phyloP scores from a whole-genome alignment of 2,329 filamentous ascomycete genomes.

The Botrytis galanthina region DNA sequence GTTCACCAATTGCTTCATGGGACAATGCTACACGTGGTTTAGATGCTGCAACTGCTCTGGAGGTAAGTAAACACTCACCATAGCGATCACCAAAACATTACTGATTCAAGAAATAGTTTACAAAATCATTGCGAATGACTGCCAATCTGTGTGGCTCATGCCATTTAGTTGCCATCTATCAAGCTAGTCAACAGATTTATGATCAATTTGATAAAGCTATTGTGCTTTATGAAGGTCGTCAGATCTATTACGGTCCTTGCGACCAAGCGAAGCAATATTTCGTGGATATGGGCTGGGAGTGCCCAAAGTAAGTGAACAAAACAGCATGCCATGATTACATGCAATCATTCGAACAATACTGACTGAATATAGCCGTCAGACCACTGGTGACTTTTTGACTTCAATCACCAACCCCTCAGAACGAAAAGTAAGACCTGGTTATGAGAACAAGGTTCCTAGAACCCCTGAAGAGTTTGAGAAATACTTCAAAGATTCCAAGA shows the following conservation, averaged over 20 bases:
- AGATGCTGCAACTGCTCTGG: conserved; percentile 70
- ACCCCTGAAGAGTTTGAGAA: conserved; percentile 55
- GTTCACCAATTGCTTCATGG: conserved; percentile 46
- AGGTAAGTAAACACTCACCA: neutral
- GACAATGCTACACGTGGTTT: conserved; percentile 60
- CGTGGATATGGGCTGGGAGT: conserved; percentile 67
- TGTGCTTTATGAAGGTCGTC: conserved; percentile 65
- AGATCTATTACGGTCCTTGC: conserved; percentile 69
- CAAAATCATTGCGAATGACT: conserved; percentile 61
- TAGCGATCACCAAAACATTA: neutral
- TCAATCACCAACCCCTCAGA: conserved; percentile 67
- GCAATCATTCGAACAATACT: neutral
- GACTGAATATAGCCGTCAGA: conserved; percentile 42
- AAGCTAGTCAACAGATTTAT: conserved; percentile 68
- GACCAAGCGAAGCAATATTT: conserved; percentile 68
- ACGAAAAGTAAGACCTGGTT: conserved; percentile 55
- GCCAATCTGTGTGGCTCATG: conserved; percentile 64
- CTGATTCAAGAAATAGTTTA: conserved; percentile 50
- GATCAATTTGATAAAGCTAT: conserved; percentile 69
- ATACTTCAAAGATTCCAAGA: conserved; percentile 49
- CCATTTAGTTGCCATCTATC: conserved; percentile 68
- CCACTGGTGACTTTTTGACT: conserved; percentile 67
- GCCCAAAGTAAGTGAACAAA: conserved; percentile 42
- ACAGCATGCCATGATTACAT: neutral
- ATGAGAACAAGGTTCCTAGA: conserved; percentile 55